phyloP scores from a whole-genome alignment of 495 filamentous ascomycete genomes.

The Letharia columbiana region DNA sequence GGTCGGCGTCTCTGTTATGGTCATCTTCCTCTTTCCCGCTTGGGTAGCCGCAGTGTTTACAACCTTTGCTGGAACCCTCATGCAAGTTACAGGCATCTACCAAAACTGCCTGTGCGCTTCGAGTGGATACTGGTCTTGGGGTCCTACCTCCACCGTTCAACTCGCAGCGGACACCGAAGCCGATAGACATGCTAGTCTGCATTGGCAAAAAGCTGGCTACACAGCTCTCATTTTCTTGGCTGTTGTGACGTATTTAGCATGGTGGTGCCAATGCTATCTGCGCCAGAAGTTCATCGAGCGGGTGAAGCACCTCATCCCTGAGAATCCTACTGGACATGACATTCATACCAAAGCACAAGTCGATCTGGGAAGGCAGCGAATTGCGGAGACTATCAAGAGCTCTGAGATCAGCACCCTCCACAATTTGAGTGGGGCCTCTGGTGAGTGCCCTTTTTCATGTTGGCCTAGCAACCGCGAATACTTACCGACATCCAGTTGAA shows the following conservation, averaged over 20 bases:
- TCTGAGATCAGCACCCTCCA: background rate
- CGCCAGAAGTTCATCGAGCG: slow-evolving; percentile 29
- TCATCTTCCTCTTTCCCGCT: slow-evolving; percentile 27
- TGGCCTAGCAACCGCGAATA: background rate
- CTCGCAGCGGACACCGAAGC: slow-evolving; percentile 9
- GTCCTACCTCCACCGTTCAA: background rate
- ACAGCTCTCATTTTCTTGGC: slow-evolving; percentile 26
- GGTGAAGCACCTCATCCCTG: slow-evolving; percentile 6
- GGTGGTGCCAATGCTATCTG: slow-evolving; percentile 33
- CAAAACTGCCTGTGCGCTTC: slow-evolving; percentile 30
- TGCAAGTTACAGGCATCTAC: slow-evolving; percentile 36
- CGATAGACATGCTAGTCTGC: slow-evolving; percentile 21
- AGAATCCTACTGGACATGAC: background rate
- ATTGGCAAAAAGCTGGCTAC: slow-evolving; percentile 30
- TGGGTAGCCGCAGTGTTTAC: slow-evolving; percentile 28
- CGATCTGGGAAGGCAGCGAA: background rate
- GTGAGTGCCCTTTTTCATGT: background rate
- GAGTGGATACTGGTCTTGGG: slow-evolving; percentile 6
- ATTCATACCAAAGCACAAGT: background rate
- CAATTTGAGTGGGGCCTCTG: background rate
- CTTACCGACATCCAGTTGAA: background rate
- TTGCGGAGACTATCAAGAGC: background rate
- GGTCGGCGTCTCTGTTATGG: slow-evolving; percentile 25
- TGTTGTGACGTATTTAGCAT: slow-evolving; percentile 30
- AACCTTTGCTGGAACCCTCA: slow-evolving; percentile 31